A percentile compares a stretch with the other conserved stretches of the same genome.
Evolutionary conservation across 257 asterid species (phyloP).

Genomic region (Solanum lycopersicoides): DNA sequence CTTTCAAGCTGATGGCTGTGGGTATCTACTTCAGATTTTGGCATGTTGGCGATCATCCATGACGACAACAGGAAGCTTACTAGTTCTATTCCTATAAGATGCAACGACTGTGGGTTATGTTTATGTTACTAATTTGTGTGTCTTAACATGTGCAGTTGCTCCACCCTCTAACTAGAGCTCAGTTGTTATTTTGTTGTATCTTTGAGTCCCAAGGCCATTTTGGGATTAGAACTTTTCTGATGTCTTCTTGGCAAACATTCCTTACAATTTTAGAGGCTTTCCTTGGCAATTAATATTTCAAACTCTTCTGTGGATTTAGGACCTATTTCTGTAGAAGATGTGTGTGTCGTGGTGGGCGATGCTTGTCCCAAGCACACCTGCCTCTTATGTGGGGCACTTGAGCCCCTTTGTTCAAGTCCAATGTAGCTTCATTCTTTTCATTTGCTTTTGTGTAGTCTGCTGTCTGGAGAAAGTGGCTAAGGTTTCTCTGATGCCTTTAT

Average conservation of each 20-base stretch:
- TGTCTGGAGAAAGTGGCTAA: not conserved
- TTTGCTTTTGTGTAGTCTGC: not conserved
- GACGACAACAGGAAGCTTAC: conserved; percentile 19
- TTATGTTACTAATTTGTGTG: conserved; percentile 12
- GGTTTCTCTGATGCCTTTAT: conserved; percentile 9
- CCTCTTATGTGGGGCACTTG: not conserved
- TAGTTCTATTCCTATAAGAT: not conserved
- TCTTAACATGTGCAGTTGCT: conserved; percentile 26
- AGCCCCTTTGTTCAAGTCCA: not conserved
- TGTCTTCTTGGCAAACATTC: not conserved
- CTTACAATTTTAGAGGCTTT: not conserved
- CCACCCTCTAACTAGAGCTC: conserved; percentile 10
- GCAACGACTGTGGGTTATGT: conserved; percentile 1
- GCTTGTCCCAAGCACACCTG: not conserved
- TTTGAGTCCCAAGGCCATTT: not conserved
- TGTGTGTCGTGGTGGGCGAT: not conserved
- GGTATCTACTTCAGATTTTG: conserved; percentile 24
- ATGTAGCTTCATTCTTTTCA: not conserved
- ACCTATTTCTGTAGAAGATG: not conserved
- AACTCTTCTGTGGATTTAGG: not conserved
- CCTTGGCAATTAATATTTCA: not conserved
- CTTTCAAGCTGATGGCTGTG: conserved; percentile 21
- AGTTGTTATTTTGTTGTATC: conserved; percentile 9
- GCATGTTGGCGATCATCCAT: conserved; percentile 13
- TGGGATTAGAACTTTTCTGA: conserved; percentile 1